Percentiles rank a stretch among this genome's conserved stretches.
These are phyloP conservation scores for Orbilia blumenaviensis DNA, from an alignment of 2,329 filamentous ascomycete genomes.

Conservation along the genomic window DNA sequence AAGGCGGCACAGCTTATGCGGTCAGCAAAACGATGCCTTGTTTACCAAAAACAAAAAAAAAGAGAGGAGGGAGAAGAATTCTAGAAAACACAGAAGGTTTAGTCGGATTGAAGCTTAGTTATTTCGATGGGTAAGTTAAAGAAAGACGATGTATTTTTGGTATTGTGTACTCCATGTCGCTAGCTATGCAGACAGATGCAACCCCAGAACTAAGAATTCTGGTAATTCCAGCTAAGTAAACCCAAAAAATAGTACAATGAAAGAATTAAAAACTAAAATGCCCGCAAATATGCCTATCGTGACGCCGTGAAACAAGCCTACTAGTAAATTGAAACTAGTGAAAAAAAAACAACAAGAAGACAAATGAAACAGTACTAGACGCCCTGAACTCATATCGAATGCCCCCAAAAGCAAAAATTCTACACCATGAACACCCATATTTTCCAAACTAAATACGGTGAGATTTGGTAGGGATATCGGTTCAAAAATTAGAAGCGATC, in stretches of 20 bases:
- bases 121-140: neutral
- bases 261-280: constrained; percentile 4
- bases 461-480: constrained; percentile 28
- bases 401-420: constrained; percentile 30
- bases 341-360: constrained; percentile 20
- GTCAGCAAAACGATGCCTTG: constrained; percentile 42
- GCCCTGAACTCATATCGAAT: constrained; percentile 45
- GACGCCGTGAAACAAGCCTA: constrained; percentile 31
- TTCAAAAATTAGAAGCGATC: constrained; percentile 18
- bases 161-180: constrained; percentile 28
- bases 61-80: neutral
- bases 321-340: constrained; percentile 37
- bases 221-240: neutral
- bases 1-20: constrained; percentile 37
- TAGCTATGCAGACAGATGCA: constrained; percentile 39
- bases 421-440: constrained; percentile 8
- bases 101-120: neutral
- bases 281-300: constrained; percentile 25
- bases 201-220: neutral
- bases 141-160: constrained; percentile 15
- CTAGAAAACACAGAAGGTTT: neutral
- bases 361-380: constrained; percentile 33
- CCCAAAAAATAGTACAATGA: constrained; percentile 6
- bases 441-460: constrained; percentile 37
- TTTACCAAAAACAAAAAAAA: constrained; percentile 6